Conservation (phyloP, 257 asterid genomes). For the Plantago elongata region DNA sequence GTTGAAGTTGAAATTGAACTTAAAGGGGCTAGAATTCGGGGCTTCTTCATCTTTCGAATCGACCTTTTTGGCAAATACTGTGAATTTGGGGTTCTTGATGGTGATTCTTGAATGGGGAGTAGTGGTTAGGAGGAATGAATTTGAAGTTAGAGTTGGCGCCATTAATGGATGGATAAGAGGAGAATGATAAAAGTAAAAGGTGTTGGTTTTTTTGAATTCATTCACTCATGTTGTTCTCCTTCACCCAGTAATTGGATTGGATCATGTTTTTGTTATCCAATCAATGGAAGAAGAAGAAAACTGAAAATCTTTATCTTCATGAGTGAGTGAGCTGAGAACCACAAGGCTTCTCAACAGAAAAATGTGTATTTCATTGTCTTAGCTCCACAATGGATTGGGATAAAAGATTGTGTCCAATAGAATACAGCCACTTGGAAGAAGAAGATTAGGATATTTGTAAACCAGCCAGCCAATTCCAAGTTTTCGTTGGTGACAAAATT, state of each 20-base stretch:
- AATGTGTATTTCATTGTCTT: neutral
- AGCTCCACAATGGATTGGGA: constrained; percentile 16
- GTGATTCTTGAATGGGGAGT: constrained; percentile 43
- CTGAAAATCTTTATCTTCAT: constrained; percentile 8
- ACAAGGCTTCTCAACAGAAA: constrained; percentile 20
- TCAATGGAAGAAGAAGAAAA: constrained; percentile 12
- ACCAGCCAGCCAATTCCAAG: too few species aligned
- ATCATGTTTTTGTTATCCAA: constrained; percentile 23
- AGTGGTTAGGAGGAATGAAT: constrained; percentile 52
- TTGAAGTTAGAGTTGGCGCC: constrained; percentile 81
- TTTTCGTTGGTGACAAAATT: too few species aligned
- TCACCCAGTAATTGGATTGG: neutral
- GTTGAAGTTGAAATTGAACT: constrained; percentile 57
- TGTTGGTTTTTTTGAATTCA: constrained; percentile 14
- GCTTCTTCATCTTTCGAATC: constrained; percentile 27
- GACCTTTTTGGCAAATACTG: constrained; percentile 48
- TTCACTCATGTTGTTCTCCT: constrained; percentile 5
- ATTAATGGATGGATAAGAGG: constrained; percentile 29
- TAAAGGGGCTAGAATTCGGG: constrained; percentile 44
- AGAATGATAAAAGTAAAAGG: constrained; percentile 1
- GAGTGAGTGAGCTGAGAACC: constrained; percentile 21
- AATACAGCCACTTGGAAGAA: constrained; percentile 33
- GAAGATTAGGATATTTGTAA: too few species aligned
- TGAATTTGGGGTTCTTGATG: constrained; percentile 31
- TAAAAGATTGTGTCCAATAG: constrained; percentile 33